Base-by-base conservation (phyloP, 805 yeast species). In the Priceomyces haplophilus region DNA sequence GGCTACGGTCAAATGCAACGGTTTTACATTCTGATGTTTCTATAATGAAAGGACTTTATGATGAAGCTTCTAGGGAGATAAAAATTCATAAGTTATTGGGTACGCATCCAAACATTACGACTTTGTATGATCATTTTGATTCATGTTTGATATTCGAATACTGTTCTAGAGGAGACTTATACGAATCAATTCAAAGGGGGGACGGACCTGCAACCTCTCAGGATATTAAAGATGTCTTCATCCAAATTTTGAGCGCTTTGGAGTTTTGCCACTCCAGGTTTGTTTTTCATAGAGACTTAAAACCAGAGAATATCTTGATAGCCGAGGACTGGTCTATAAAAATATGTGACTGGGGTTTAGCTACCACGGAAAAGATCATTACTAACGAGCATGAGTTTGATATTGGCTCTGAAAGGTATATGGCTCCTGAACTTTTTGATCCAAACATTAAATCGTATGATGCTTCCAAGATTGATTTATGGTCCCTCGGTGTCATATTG, bases 371-470 rank as follows among this genome's bases (percentile, higher is more conserved):
- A 24, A 67, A 68, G 37, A 63, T 67, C 36, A 82, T 87, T 53
- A 65, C 78, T 27, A 89, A 88, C 55, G 59, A 51, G 18, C 54
- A 49, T 37, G 75, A 69, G 45, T 85, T 88, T 59, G 95, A 87
- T 47, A 85, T 88, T 45, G 97, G 97, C 18, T 80, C 88, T 42
- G 96, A 88, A 64, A 74, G 95, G 48, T 89, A 89, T 63, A 89
- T 89, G 97, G 95, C 97, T 0, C 97, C 97, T 1, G 97, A 89
- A 58, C 65, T 88, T 44, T 83, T 88, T 57, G 95, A 88, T 42
- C 51, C 61, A 11, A 65, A 67, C 32, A 65, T 79, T 38, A 78
- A 77, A 27, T 68, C 73, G 34, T 90, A 89, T 60, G 85, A 84
- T 53, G 88, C 96, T 7, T 80, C 82, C 16, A 83, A 85, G 61